A percentile compares a stretch with the other conserved stretches of the same genome.
Evolutionary conservation across 441 rosid species (phyloP).

Genomic region (Eutrema salsugineum): DNA sequence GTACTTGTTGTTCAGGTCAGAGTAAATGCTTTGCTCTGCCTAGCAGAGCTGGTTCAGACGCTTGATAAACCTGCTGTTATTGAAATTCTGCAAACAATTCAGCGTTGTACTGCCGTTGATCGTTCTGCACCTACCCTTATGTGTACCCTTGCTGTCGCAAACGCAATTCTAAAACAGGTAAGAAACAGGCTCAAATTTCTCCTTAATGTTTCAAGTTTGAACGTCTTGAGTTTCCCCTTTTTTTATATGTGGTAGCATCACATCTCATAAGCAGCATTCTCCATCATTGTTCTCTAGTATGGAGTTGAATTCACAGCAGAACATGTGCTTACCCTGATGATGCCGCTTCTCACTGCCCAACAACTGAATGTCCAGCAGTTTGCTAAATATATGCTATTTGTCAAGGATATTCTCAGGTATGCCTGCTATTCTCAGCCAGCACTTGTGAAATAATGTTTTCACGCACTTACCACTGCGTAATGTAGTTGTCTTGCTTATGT

Average conservation of each 20-base stretch:
- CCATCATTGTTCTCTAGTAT: constrained; percentile 42
- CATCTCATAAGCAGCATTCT: constrained; percentile 12
- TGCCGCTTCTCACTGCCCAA: constrained; percentile 85
- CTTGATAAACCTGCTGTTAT: constrained; percentile 73
- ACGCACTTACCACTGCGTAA: neutral
- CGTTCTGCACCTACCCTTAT: constrained; percentile 91
- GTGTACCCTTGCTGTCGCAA: constrained; percentile 91
- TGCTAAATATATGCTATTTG: constrained; percentile 86
- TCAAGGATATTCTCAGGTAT: constrained; percentile 84
- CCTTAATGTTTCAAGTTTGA: neutral
- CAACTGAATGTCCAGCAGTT: constrained; percentile 87
- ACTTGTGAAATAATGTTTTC: neutral
- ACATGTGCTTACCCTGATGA: constrained; percentile 75
- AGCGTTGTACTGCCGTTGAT: constrained; percentile 93
- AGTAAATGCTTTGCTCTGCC: constrained; percentile 84
- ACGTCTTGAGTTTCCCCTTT: neutral
- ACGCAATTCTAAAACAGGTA: constrained; percentile 87
- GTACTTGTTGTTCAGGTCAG: constrained; percentile 56
- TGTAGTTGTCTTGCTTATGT: constrained; percentile 3
- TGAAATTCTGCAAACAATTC: constrained; percentile 83
- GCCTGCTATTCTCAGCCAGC: neutral
- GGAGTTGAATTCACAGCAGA: constrained; percentile 82
- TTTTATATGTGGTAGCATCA: neutral
- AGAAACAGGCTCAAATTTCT: neutral
- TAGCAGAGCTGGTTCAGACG: constrained; percentile 61